Conservation (phyloP, 2,329 filamentous ascomycete species). For the Aspergillaceae sp. region DNA sequence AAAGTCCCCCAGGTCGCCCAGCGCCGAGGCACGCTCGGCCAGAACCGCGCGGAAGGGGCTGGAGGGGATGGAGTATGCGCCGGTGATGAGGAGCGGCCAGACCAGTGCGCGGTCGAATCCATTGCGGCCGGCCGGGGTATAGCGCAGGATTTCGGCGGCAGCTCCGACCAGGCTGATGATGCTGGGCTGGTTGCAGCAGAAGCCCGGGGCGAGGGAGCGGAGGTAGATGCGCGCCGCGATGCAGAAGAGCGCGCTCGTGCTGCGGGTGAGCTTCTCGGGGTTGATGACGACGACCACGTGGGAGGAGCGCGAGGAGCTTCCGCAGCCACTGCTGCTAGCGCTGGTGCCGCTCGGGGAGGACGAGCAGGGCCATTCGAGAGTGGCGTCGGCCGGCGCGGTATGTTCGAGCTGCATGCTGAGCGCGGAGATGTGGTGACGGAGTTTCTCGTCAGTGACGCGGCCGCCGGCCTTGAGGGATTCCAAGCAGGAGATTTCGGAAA, state of each 20-base stretch:
- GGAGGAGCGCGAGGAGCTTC: no score
- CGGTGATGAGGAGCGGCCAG: constrained; percentile 86
- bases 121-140: constrained; percentile 67
- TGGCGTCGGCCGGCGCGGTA: constrained; percentile 59
- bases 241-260: constrained; percentile 84
- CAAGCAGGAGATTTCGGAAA: constrained; percentile 93
- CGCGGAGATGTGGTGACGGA: constrained; percentile 81
- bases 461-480: constrained; percentile 74
- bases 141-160: constrained; percentile 65
- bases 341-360: constrained; percentile 52
- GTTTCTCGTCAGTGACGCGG: constrained; percentile 66
- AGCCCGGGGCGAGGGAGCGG: constrained; percentile 82
- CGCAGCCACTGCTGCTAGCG: no score
- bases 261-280: constrained; percentile 72
- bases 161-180: constrained; percentile 68
- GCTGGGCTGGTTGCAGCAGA: constrained; percentile 62
- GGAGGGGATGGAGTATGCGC: constrained; percentile 62
- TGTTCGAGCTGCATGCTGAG: constrained; percentile 75
- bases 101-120: constrained; percentile 86
- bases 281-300: no score
- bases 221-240: constrained; percentile 88
- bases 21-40: constrained; percentile 58
- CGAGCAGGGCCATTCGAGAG: constrained; percentile 51
- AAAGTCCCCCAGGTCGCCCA: constrained; percentile 68
- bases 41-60: constrained; percentile 73